These are phyloP conservation scores for Coemansia sp. DNA, from an alignment of 192 early-diverging fungal genomes.

Conservation along the genomic window DNA sequence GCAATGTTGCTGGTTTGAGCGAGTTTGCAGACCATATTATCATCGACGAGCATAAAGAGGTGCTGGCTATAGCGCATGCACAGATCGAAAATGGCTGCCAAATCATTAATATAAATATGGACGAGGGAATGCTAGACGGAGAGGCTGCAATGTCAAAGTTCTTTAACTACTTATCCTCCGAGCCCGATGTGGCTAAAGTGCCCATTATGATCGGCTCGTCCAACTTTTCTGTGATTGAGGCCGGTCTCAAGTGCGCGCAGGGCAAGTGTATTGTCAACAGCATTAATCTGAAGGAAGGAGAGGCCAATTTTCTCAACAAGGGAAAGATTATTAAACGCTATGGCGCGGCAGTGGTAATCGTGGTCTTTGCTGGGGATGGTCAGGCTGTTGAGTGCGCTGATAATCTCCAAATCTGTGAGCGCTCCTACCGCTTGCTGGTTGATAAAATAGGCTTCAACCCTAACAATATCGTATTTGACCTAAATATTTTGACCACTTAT, in stretches of 20 bases:
- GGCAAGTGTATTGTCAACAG: constrained; percentile 98
- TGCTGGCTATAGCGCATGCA: constrained; percentile 84
- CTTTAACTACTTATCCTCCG: constrained; percentile 86
- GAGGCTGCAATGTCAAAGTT: constrained; percentile 92
- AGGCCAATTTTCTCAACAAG: constrained; percentile 88
- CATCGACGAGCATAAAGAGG: constrained; percentile 91
- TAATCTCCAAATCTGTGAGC: constrained; percentile 87
- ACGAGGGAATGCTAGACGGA: constrained; percentile 94
- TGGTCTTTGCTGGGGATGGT: constrained; percentile 96
- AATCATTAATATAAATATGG: constrained; percentile 95
- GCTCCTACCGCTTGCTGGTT: constrained; percentile 87
- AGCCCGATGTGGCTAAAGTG: constrained; percentile 85
- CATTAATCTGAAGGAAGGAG: constrained; percentile 94
- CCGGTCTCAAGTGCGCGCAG: constrained; percentile 93
- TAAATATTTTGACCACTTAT: constrained; percentile 94
- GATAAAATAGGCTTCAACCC: constrained; percentile 82
- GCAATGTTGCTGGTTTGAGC: constrained; percentile 94
- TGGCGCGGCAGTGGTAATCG: constrained; percentile 93
- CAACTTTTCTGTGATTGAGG: constrained; percentile 94
- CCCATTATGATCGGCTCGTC: constrained; percentile 96
- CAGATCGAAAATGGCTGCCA: constrained; percentile 96
- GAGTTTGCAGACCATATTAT: constrained; percentile 93
- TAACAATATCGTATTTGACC: constrained; percentile 84
- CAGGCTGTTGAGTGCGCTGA: constrained; percentile 82
- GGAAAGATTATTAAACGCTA: constrained; percentile 84